These are phyloP conservation scores for Emericellopsis terricola DNA, from an alignment of 495 filamentous ascomycete species.

Conservation along the genomic window DNA sequence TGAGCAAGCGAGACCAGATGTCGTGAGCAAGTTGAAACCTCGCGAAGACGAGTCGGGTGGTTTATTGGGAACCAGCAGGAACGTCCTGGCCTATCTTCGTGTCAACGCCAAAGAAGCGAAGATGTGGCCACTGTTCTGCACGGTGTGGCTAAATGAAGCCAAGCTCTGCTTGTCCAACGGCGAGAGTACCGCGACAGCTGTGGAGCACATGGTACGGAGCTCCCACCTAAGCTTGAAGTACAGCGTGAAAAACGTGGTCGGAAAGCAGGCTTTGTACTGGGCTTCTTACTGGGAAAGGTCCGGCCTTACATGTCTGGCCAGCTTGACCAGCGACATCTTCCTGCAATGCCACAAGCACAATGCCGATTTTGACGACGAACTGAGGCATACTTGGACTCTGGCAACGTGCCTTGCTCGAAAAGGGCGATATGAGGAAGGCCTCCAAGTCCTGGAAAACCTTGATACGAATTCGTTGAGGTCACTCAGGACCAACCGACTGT, in stretches of 20 bases:
- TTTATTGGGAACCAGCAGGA: constrained; percentile 61
- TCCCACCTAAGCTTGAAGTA: constrained; percentile 68
- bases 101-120: constrained; percentile 74
- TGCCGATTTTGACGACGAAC: constrained; percentile 57
- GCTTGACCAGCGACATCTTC: constrained; percentile 55
- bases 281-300: constrained; percentile 61
- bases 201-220: constrained; percentile 64
- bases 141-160: constrained; percentile 71
- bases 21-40: too few species aligned
- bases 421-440: constrained; percentile 56
- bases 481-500: constrained; percentile 63
- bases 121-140: constrained; percentile 76
- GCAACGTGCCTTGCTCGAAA: constrained; percentile 25
- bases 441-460: constrained; percentile 47
- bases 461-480: constrained; percentile 49
- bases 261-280: constrained; percentile 51
- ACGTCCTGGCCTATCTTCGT: constrained; percentile 70
- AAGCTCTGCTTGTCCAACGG: constrained; percentile 59
- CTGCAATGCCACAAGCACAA: constrained; percentile 48
- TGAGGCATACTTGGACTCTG: constrained; percentile 37
- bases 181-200: constrained; percentile 56
- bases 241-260: constrained; percentile 52
- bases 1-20: constrained; percentile 60
- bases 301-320: constrained; percentile 48
- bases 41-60: constrained; percentile 49